Base-by-base conservation (phyloP, 2,329 filamentous ascomycete genomes). In the Colletotrichum euphorbiae region DNA sequence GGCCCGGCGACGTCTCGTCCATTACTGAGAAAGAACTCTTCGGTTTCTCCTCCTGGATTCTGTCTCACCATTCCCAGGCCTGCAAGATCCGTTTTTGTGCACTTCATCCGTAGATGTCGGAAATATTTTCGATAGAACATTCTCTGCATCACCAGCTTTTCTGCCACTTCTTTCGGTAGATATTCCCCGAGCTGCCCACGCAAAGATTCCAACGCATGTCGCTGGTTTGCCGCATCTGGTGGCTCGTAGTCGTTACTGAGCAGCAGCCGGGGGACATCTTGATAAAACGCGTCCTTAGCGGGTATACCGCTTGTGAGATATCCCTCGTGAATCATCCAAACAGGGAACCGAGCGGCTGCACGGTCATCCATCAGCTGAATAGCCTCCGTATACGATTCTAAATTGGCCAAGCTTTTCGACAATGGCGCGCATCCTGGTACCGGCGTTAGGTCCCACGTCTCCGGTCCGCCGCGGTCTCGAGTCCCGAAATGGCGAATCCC, bases 51-150 rank as follows among this genome's bases (percentile, higher is more conserved):
- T 12, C 60, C 65, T 17, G 65, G 59, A 13, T 38, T 38, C 42
- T 69, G 64, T 33, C 68, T 54, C 8, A 70, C 68, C 57, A 70
- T 69, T 4, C 68, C 68, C 15, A 70, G 60, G 17, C 64, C 68
- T 6, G 64, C 54, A 12, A 68, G 60, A 36, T 70, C 68, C 24
- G 68, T 70, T 52, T 70, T 70, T 8, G 65, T 64, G 54, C 68
- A 70, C 54, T 67, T 64, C 68, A 70, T 70, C 28, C 59, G 21
- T 31, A 70, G 24, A 48, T 70, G 68, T 6, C 64, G 64, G 48
- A 70, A 70, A 42, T 69, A 69, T 42, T 70, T 70, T 46, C 68
- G 68, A 43, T 70, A 69, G 17, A 68, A 70, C 68, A 70, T 69
- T 3, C 68, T 40, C 43, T 70, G 68, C 68, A 70, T 67, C n/a